Evolutionary conservation across 2,329 filamentous ascomycete genomes (phyloP), one percentile per base, ranked within the genome.

Genomic region (Lachnellula cervina): DNA sequence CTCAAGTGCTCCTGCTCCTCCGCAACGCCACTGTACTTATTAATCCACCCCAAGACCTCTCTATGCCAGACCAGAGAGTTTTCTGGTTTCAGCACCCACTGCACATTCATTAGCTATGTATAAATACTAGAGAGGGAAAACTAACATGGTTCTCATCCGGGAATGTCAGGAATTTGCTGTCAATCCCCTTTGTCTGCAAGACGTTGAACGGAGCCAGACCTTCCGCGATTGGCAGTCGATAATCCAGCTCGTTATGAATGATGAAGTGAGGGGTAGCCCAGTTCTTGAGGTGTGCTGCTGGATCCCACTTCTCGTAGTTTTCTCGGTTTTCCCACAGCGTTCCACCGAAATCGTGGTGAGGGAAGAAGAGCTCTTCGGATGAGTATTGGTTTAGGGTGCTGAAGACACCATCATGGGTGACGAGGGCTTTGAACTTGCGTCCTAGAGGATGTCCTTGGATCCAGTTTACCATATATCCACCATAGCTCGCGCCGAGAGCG

Each of bases 61-160:
- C 81, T 81, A 67, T 97, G 91, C 94, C 94, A 97, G 19, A 95
- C 80, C 17, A 97, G 75, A 3, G 86, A 88, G 71, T 97, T 97
- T 73, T 97, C 93, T 0, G 88, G 89, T 70, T 96, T 96, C 52
- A 96, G 69, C 4, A 97, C 91, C 90, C 90, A 86, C 81, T 84
- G 28, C 34, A 25, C n/a, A 13, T 32, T 5, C 13, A 28, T 46
- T 46, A 46, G 44, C 23, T 3, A 14, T 7, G 1, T 25, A 13
- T 8, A n/a, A 46, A 28, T 14, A 25, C 4, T 35, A 23, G 16
- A 50, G 34, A 43, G 19, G 25, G 16, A 59, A 42, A 42, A 62
- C 63, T 65, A 21, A 67, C 65, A 64, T 88, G 86, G 58, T 87
- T 87, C 69, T 89, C 86, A 70, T 88, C 84, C 0, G 84, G 83